Percentiles rank a stretch among this genome's conserved stretches.
Evolutionary conservation across 768 basidiomycete genomes (phyloP).

Genomic region (Phlebiopsis gigantea): DNA sequence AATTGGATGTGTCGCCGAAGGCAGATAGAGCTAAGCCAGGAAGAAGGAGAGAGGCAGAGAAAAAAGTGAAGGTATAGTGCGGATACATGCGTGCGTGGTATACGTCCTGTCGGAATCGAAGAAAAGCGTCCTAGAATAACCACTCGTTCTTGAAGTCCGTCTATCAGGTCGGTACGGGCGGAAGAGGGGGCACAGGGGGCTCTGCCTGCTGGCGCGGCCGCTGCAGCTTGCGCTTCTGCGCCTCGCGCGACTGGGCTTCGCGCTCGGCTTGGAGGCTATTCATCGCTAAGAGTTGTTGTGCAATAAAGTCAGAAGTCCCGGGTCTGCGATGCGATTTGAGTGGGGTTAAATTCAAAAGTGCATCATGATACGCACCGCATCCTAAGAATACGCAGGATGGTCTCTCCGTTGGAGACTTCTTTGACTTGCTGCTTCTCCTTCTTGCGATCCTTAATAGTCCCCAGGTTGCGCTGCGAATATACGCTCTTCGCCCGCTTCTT

Average conservation of each 20-base stretch:
- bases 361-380: constrained; percentile 73
- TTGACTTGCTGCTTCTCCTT: constrained; percentile 84
- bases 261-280: constrained; percentile 79
- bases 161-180: constrained; percentile 20
- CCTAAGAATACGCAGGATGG: constrained; percentile 88
- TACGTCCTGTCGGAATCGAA: neutral
- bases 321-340: constrained; percentile 41
- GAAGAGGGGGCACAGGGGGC: constrained; percentile 26
- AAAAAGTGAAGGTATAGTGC: neutral
- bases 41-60: neutral
- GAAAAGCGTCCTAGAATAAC: neutral
- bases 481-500: constrained; percentile 93
- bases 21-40: neutral
- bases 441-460: constrained; percentile 93
- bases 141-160: neutral
- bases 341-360: neutral
- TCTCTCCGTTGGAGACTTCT: constrained; percentile 72
- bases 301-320: constrained; percentile 79
- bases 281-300: constrained; percentile 82
- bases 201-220: constrained; percentile 38
- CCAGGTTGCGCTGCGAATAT: constrained; percentile 87
- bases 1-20: neutral
- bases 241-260: constrained; percentile 62
- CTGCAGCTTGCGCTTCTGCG: constrained; percentile 53
- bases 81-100: constrained; percentile 4